phyloP scores from a whole-genome alignment of 2,329 filamentous ascomycete genomes.

The Ilyonectria mors-panacis region DNA sequence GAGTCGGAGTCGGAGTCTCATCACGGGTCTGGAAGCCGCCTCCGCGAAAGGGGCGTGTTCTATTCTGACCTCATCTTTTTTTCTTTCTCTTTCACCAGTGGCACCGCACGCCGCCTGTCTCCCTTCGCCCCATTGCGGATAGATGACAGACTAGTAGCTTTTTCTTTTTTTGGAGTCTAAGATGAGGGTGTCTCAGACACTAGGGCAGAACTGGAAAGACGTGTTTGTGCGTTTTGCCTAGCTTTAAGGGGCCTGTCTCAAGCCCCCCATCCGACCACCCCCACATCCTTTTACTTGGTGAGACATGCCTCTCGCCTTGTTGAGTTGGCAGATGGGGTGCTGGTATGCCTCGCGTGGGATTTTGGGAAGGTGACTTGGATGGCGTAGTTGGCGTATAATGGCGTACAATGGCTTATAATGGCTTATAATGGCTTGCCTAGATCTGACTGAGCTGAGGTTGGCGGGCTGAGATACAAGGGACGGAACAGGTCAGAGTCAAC shows the following conservation, averaged over 20 bases:
- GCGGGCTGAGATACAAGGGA: not conserved
- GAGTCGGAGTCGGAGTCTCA: conserved; percentile 3
- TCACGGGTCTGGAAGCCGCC: conserved; percentile 3
- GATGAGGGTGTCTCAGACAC: conserved; percentile 12
- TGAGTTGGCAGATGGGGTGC: conserved; percentile 1
- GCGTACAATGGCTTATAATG: not conserved
- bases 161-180: conserved; percentile 6
- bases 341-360: conserved; percentile 5
- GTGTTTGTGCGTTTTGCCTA: not conserved
- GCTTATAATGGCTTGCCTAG: not conserved
- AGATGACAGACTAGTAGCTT: not conserved
- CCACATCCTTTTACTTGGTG: not conserved
- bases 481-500: no score
- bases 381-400: not conserved
- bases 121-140: conserved; percentile 4
- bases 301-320: conserved; percentile 4
- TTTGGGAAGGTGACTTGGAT: not conserved
- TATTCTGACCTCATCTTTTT: not conserved
- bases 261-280: not conserved
- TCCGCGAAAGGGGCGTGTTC: conserved; percentile 12
- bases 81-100: not conserved
- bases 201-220: not conserved
- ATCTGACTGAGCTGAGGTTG: conserved; percentile 6
- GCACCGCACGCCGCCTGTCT: not conserved
- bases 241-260: not conserved